phyloP scores from a whole-genome alignment of 768 basidiomycete species.

The Pleurotus ostreatus region DNA sequence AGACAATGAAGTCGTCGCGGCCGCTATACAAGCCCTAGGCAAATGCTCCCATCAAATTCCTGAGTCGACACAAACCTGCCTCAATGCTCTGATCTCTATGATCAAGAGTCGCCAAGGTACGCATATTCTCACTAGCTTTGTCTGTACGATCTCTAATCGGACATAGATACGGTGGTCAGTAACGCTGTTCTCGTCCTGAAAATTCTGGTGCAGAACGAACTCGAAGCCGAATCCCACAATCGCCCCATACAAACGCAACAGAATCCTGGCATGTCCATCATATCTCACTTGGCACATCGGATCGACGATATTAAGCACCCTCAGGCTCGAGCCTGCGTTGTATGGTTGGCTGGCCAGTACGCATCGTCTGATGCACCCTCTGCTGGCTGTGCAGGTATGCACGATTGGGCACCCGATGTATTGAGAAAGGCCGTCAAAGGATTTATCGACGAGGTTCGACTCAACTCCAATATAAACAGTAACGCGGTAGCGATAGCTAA shows the following conservation, averaged over 20 bases:
- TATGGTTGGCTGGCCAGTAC: conserved; percentile 94
- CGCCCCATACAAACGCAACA: conserved; percentile 22
- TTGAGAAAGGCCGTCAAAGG: conserved; percentile 74
- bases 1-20: conserved; percentile 66
- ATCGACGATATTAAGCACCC: conserved; percentile 79
- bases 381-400: conserved; percentile 51
- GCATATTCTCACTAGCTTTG: conserved; percentile 16
- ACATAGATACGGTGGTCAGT: conserved; percentile 68
- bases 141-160: background rate
- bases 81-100: conserved; percentile 73
- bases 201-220: conserved; percentile 70
- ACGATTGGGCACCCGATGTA: conserved; percentile 85
- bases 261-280: conserved; percentile 53
- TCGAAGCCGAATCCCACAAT: conserved; percentile 30
- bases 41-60: conserved; percentile 67
- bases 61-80: conserved; percentile 64
- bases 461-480: background rate
- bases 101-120: conserved; percentile 74
- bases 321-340: conserved; percentile 79
- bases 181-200: conserved; percentile 85
- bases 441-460: conserved; percentile 65
- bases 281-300: conserved; percentile 72
- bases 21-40: conserved; percentile 78
- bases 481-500: background rate
- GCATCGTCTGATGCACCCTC: conserved; percentile 37